These are phyloP conservation scores for Pichia sp. DNA, from an alignment of 1,139 yeast species.

Conservation along the genomic window DNA sequence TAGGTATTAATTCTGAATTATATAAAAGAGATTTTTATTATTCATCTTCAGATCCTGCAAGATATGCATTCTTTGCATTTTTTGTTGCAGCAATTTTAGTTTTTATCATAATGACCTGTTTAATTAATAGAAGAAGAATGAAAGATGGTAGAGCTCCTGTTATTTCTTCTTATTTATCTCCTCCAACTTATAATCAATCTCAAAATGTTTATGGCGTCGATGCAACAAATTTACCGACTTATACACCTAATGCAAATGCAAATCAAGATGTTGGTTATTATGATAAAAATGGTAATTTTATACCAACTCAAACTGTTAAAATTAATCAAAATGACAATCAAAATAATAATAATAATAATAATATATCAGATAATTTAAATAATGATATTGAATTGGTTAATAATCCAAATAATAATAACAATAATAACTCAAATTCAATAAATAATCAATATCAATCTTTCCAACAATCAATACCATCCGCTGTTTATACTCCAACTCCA, in stretches of 20 bases:
- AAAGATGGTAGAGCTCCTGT: conserved; percentile 63
- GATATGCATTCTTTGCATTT: conserved; percentile 56
- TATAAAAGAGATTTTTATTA: conserved; percentile 9
- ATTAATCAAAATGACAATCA: not conserved
- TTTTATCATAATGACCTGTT: conserved; percentile 46
- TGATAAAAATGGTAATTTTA: conserved; percentile 59
- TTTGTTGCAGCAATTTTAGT: conserved; percentile 43
- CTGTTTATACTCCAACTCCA: conserved; percentile 1
- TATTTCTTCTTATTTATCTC: conserved; percentile 84
- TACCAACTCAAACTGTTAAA: conserved; percentile 24
- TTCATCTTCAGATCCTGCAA: conserved; percentile 14
- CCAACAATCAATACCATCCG: conserved; percentile 1
- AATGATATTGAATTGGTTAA: not conserved
- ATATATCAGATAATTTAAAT: too few relatives aligned
- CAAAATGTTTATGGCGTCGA: conserved; percentile 52
- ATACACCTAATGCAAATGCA: conserved; percentile 58
- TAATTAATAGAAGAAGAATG: conserved; percentile 56
- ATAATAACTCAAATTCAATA: too few relatives aligned
- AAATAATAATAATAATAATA: too few relatives aligned
- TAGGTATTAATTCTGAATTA: conserved; percentile 3
- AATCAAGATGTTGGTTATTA: conserved; percentile 72
- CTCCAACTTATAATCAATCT: conserved; percentile 77
- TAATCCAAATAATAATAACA: too few relatives aligned
- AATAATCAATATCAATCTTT: not conserved
- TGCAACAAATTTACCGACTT: conserved; percentile 55